Evolutionary conservation across 139 green algal genomes (phyloP), one percentile per base, ranked within the genome.

Genomic region (Micromonas commoda): DNA sequence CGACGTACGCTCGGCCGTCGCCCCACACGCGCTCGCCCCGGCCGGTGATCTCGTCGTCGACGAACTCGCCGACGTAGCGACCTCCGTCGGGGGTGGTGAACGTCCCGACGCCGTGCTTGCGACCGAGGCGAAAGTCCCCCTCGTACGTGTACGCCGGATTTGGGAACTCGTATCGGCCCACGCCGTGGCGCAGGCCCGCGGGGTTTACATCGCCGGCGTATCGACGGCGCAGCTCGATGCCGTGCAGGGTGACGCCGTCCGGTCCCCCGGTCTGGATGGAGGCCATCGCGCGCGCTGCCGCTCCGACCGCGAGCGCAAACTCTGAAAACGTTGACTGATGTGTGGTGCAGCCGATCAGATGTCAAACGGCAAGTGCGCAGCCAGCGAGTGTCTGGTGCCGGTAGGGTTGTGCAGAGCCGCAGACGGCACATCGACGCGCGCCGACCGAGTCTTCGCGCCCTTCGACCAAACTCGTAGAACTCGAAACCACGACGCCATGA

Each of bases 81-180:
- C 35, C 65, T 3, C 73, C 73, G 53, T 79, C 73, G 13, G 65
- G 24, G 52, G 53, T 71, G 37, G 60, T 66, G 51, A 79, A 71
- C n/a, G 51, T 79, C 24, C 73, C 73, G 13, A 20, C 21, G 26
- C 73, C 73, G 34, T 79, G 51, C 73, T 79, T 79, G 9, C 45
- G 4, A 53, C 63, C 63, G 23, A 61, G 45, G n/a, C 13, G 9
- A 24, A 39, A 79, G 73, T 71, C 53, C 6, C 73, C 73, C 26
- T 52, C 63, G 73, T 79, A 79, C n/a, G 28, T 20, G 61, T 69
- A 33, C 9, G 28, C 3, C 51, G 32, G 9, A 69, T 31, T 69
- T 31, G 28, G 26, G 26, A 29, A 33, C 6, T 69, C 28, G 61
- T 19, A 31, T 13, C 6, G 9, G 61, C 61, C 61, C 13, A 32